Base-by-base conservation (phyloP, 805 yeast species). In the Teunomyces barrocoloradensis region DNA sequence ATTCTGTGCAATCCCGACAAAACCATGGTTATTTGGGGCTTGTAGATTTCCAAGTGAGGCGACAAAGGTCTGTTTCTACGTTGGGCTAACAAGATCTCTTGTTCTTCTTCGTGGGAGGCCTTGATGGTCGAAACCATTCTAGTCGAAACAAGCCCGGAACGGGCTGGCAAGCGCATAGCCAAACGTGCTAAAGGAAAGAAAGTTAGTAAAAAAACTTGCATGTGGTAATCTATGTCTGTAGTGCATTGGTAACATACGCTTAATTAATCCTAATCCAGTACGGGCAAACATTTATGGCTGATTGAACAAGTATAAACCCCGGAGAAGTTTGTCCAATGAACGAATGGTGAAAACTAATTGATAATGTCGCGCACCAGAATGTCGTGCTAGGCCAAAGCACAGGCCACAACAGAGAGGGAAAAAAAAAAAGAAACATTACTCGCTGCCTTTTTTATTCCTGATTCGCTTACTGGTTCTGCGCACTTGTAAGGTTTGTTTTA, bases 41-140 rank as follows among this genome's bases (percentile, higher is more conserved):
- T 78, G 75, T 92, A 92, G 64, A 94, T 91, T 52, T 83, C 73
- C 63, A 92, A 77, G 68, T 92, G 96, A 47, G 98, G 98, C 27
- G 97, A 89, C 12, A 80, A 71, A 29, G 98, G 98, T 73, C 99
- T 85, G 73, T 82, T 80, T 55, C 76, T 80, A 69, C 99, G 83
- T 76, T 92, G 98, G 45, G 83, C 82, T 47, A 81, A 77, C 52
- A 92, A 78, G 47, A 90, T 76, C 30, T 78, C 79, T 55, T 86
- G 79, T 59, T 87, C 95, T 56, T 81, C 81, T 21, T 72, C 79
- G 36, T 76, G 74, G 30, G 88, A 71, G 43, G 89, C 78, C 55
- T 68, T 65, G 42, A 71, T 61, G 23, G 73, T 63, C 41, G 72
- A 54, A 27, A 68, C 42, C 42, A 39, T 18, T 42, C 52, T 42